Evolutionary conservation across 805 yeast species (phyloP).

Genomic region (Metschnikowia orientalis): DNA sequence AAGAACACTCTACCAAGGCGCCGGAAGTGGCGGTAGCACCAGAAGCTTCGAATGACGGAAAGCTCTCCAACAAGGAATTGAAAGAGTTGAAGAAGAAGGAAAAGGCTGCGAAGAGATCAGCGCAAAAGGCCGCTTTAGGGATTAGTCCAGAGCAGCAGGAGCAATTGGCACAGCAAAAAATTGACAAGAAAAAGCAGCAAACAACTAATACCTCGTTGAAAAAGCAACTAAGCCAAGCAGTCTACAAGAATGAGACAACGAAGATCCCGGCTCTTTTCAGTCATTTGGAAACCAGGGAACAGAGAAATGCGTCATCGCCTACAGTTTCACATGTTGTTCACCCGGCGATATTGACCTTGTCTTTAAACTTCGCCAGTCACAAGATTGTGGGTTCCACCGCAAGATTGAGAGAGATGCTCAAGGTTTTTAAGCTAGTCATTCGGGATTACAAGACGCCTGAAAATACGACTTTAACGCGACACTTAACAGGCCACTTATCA

Average conservation of each 20-base stretch:
- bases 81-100: constrained; percentile 85
- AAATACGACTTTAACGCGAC: constrained; percentile 80
- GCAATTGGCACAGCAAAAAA: constrained; percentile 39
- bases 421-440: constrained; percentile 77
- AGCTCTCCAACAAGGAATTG: constrained; percentile 69
- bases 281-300: constrained; percentile 76
- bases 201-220: constrained; percentile 46
- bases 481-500: constrained; percentile 80
- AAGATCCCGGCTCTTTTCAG: constrained; percentile 67
- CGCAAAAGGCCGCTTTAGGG: constrained; percentile 69
- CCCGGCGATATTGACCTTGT: constrained; percentile 74
- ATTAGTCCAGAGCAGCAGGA: constrained; percentile 45
- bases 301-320: constrained; percentile 55
- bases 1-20: constrained; percentile 5
- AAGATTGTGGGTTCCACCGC: constrained; percentile 86
- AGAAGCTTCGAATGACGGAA: constrained; percentile 9
- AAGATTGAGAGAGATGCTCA: constrained; percentile 79
- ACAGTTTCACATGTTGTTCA: constrained; percentile 69
- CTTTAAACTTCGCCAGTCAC: constrained; percentile 78
- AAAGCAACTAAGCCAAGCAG: constrained; percentile 50
- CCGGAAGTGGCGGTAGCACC: constrained; percentile 9
- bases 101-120: constrained; percentile 90
- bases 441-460: constrained; percentile 78
- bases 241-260: constrained; percentile 39
- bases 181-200: constrained; percentile 36